A percentile compares a stretch with the other conserved stretches of the same genome.
Evolutionary conservation across 1,139 yeast genomes (phyloP).

Genomic region (Kurtzmaniella natalensis): DNA sequence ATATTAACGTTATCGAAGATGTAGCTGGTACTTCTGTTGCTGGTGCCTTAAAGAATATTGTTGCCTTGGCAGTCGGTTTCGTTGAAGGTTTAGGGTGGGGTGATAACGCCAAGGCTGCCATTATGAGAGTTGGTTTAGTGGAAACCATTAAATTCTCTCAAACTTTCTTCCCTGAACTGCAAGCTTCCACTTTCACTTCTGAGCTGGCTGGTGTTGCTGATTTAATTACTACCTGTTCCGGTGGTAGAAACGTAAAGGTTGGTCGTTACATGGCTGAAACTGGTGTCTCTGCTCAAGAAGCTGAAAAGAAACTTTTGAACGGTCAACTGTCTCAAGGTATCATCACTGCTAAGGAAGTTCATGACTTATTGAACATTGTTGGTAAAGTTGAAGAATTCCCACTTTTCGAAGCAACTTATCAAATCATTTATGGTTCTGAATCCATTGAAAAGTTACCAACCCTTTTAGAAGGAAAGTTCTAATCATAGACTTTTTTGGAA

Average conservation of each 20-base stretch:
- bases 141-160: conserved; percentile 42
- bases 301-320: conserved; percentile 43
- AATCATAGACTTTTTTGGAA: no score
- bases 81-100: conserved; percentile 51
- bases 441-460: conserved; percentile 40
- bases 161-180: conserved; percentile 39
- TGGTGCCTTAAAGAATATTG: conserved; percentile 46
- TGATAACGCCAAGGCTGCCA: conserved; percentile 48
- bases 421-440: conserved; percentile 40
- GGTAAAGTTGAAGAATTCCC: conserved; percentile 36
- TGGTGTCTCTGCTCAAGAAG: conserved; percentile 38
- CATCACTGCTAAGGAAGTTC: conserved; percentile 46
- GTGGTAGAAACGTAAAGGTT: conserved; percentile 48
- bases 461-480: conserved; percentile 23
- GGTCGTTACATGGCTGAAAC: conserved; percentile 47
- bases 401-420: conserved; percentile 46
- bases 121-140: conserved; percentile 44
- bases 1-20: conserved; percentile 43
- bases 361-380: conserved; percentile 37
- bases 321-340: conserved; percentile 52
- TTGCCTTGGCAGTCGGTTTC: conserved; percentile 46
- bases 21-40: conserved; percentile 49
- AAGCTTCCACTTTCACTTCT: conserved; percentile 36
- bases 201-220: conserved; percentile 52
- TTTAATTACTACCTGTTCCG: conserved; percentile 46